phyloP scores from a whole-genome alignment of 2,329 filamentous ascomycete genomes.

The Sodiomyces alkalinus region DNA sequence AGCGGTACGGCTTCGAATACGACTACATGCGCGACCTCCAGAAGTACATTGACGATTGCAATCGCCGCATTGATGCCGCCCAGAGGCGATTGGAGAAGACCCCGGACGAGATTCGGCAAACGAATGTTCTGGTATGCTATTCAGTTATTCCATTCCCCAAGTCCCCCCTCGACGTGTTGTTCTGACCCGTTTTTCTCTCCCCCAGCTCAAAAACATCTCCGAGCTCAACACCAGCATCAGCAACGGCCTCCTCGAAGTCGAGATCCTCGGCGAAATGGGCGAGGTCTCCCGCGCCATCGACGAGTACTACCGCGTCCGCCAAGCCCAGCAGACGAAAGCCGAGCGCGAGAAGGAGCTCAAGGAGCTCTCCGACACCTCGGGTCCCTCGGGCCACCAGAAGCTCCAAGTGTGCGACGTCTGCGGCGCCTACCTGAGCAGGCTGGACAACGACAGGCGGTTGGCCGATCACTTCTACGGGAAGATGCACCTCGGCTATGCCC shows the following conservation, averaged over 20 bases:
- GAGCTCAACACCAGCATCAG: slow-evolving; percentile 68
- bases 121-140: slow-evolving; percentile 61
- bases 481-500: slow-evolving; percentile 96
- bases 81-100: slow-evolving; percentile 92
- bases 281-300: slow-evolving; percentile 70
- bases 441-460: slow-evolving; percentile 87
- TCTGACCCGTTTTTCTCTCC: no score
- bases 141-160: no score
- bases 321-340: slow-evolving; percentile 65
- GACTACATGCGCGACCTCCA: slow-evolving; percentile 94
- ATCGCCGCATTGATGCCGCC: slow-evolving; percentile 78
- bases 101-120: slow-evolving; percentile 91
- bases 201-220: slow-evolving; percentile 66
- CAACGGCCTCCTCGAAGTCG: slow-evolving; percentile 70
- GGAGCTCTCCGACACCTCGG: slow-evolving; percentile 77
- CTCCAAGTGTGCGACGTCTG: slow-evolving; percentile 97
- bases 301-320: slow-evolving; percentile 75
- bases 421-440: slow-evolving; percentile 77
- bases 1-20: slow-evolving; percentile 79
- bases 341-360: slow-evolving; percentile 82
- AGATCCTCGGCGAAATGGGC: slow-evolving; percentile 68
- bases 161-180: background rate
- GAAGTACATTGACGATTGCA: slow-evolving; percentile 94
- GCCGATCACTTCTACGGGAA: slow-evolving; percentile 99
- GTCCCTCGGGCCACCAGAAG: slow-evolving; percentile 91